Evolutionary conservation across 805 yeast genomes (phyloP).

Genomic region (Pichia kluyveri): DNA sequence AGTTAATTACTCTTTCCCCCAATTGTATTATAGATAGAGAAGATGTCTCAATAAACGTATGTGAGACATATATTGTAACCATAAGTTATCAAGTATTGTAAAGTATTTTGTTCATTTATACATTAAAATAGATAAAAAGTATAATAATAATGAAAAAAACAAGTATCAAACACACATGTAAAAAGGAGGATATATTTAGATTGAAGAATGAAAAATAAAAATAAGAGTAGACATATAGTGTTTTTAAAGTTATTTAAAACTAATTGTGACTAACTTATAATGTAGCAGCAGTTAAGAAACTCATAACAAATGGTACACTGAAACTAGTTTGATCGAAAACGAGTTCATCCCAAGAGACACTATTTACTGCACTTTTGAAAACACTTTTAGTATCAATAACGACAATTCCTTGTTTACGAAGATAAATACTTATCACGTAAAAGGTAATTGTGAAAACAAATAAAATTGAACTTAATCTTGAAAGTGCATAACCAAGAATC

Average conservation of each 20-base stretch:
- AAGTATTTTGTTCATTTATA: no score
- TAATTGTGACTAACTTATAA: neutral
- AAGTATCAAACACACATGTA: no score
- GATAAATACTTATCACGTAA: conserved; percentile 39
- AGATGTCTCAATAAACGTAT: no score
- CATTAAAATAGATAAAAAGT: neutral
- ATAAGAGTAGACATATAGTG: neutral
- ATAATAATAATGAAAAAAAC: neutral
- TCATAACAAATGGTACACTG: conserved; percentile 43
- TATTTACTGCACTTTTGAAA: conserved; percentile 5
- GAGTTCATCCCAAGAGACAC: conserved; percentile 25
- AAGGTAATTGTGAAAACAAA: conserved; percentile 41
- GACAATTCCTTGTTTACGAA: conserved; percentile 46
- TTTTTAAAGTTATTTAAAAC: neutral
- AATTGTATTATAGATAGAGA: no score
- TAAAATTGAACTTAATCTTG: conserved; percentile 47
- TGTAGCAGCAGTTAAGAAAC: conserved; percentile 34
- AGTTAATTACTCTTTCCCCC: no score
- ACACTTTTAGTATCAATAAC: conserved; percentile 23
- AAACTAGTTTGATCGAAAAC: conserved; percentile 54
- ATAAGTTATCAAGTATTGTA: no score
- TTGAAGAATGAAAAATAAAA: neutral
- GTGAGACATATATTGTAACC: no score
- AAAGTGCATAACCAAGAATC: conserved; percentile 48
- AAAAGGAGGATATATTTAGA: no score